A percentile compares a stretch with the other conserved stretches of the same genome.
Conservation (phyloP, 495 filamentous ascomycete species). For the Xylaria grammica region DNA sequence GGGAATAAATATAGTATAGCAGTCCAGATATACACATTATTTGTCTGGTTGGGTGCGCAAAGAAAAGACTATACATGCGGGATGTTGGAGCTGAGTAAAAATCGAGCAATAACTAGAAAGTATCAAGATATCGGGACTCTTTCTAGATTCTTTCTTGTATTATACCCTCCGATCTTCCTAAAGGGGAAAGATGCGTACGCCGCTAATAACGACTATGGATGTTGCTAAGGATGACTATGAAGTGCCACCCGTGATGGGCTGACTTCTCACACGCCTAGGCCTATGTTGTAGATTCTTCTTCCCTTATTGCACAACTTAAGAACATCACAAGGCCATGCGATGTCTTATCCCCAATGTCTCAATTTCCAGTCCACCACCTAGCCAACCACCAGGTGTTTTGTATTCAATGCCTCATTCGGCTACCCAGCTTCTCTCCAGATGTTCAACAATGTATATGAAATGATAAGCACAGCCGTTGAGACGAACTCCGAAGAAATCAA, state of each 20-base stretch:
- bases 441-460: conserved; percentile 37
- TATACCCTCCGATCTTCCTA: conserved; percentile 36
- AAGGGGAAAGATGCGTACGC: conserved; percentile 30
- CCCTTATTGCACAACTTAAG: not conserved
- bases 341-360: not conserved
- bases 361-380: conserved; percentile 1
- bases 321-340: not conserved
- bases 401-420: not conserved
- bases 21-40: too few relatives aligned
- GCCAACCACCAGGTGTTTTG: conserved; percentile 3
- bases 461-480: conserved; percentile 31
- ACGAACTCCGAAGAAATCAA: conserved; percentile 38
- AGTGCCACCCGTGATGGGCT: not conserved
- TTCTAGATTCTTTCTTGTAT: conserved; percentile 28
- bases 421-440: conserved; percentile 25
- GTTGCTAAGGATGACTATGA: conserved; percentile 16
- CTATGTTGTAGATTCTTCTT: not conserved
- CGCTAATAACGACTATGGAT: conserved; percentile 25
- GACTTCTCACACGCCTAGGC: not conserved
- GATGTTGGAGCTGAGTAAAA: too few relatives aligned
- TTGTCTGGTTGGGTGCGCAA: too few relatives aligned
- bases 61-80: too few relatives aligned
- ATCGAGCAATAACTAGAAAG: too few relatives aligned
- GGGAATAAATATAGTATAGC: too few relatives aligned
- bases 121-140: not conserved